These are phyloP conservation scores for Penicillium sclerotiorum DNA, from an alignment of 2,329 filamentous ascomycete species.

Conservation along the genomic window DNA sequence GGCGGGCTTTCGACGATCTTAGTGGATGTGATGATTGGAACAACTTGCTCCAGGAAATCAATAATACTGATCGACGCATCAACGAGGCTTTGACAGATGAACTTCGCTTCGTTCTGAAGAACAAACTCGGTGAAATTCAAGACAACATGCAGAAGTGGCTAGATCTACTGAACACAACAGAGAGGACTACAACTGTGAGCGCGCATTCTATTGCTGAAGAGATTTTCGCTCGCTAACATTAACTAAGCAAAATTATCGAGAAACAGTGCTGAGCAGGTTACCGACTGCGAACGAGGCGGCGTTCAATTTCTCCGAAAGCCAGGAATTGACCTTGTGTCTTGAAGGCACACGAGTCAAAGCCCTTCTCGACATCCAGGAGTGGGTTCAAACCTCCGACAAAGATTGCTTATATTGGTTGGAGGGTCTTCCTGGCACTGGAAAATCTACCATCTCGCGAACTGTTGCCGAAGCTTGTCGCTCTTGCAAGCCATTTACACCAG, in stretches of 20 bases:
- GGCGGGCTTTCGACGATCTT: neutral
- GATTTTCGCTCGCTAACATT: no score
- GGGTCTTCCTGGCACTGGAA: slow-evolving; percentile 38
- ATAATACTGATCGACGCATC: neutral
- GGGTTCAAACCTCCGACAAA: neutral
- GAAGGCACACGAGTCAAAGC: neutral
- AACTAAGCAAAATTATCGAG: no score
- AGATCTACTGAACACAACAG: no score
- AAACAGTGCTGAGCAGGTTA: neutral
- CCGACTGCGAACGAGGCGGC: neutral
- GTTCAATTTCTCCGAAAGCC: neutral
- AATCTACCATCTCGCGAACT: slow-evolving; percentile 36
- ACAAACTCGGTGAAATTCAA: no score
- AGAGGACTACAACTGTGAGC: no score
- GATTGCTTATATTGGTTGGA: slow-evolving; percentile 35
- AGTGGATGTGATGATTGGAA: neutral
- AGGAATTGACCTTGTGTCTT: slow-evolving; percentile 1
- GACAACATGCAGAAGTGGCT: no score
- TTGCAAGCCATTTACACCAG: neutral
- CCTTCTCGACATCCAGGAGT: neutral
- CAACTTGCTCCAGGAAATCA: neutral
- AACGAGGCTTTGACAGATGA: neutral
- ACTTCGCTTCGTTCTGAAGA: no score
- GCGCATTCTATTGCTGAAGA: no score
- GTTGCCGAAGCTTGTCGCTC: slow-evolving; percentile 14